phyloP scores from a whole-genome alignment of 495 filamentous ascomycete species.

The Aspergillus ellipticus region DNA sequence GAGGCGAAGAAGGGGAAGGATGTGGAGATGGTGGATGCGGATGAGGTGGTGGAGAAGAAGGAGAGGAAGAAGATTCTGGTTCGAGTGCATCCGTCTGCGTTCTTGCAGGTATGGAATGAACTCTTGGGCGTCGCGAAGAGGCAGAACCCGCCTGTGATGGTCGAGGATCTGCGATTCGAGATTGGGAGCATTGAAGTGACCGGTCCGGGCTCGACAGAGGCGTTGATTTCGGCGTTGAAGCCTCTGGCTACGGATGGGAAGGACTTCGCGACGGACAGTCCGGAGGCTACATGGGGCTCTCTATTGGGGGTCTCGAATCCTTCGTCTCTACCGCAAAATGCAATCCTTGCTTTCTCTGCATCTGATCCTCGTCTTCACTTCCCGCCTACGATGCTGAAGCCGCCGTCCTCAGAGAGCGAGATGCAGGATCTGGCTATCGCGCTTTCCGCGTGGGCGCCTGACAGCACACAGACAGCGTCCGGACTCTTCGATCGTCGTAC shows the following conservation, averaged over 20 bases:
- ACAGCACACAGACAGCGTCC: constrained; percentile 50
- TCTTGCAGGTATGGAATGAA: constrained; percentile 77
- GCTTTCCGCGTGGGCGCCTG: constrained; percentile 68
- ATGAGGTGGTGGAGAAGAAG: constrained; percentile 25
- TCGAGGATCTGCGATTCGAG: constrained; percentile 92
- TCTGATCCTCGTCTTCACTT: constrained; percentile 77
- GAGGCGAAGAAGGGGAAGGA: constrained; percentile 27
- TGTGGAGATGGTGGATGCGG: constrained; percentile 31
- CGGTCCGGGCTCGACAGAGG: constrained; percentile 80
- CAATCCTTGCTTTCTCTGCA: constrained; percentile 67
- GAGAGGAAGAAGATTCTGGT: constrained; percentile 63
- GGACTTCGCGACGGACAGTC: constrained; percentile 29
- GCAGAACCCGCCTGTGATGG: constrained; percentile 65
- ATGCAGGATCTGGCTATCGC: constrained; percentile 52
- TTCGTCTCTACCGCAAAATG: constrained; percentile 67
- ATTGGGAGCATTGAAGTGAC: constrained; percentile 90
- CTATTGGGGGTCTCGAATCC: constrained; percentile 72
- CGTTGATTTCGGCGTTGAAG: constrained; percentile 67
- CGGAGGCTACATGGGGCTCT: constrained; percentile 56
- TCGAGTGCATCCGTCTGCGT: constrained; percentile 83
- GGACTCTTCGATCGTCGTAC: constrained; percentile 65
- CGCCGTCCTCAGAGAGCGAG: constrained; percentile 27
- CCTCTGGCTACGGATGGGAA: constrained; percentile 41
- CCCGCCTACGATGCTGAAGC: constrained; percentile 48
- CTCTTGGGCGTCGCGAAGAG: constrained; percentile 65